Evolutionary conservation across 306 rosid genomes (phyloP).

Genomic region (Medicago truncatula): DNA sequence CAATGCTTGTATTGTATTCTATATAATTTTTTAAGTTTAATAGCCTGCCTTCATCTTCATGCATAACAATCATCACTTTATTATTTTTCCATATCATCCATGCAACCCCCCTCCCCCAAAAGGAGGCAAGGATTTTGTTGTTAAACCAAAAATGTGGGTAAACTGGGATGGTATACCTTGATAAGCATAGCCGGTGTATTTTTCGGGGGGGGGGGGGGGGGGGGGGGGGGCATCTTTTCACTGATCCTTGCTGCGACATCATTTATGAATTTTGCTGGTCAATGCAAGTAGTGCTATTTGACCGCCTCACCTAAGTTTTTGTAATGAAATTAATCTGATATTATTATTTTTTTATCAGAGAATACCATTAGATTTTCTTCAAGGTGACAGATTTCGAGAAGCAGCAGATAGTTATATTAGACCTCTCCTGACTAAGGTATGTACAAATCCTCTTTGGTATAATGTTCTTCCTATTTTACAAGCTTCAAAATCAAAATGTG

Average conservation of each 20-base stretch:
- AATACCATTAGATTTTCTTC: slow-evolving; percentile 94
- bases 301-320: neutral
- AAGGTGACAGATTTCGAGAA: slow-evolving; percentile 83
- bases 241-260: neutral
- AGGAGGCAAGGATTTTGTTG: slow-evolving; percentile 18
- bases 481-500: slow-evolving; percentile 40
- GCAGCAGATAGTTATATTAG: slow-evolving; percentile 83
- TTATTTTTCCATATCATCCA: slow-evolving; percentile 19
- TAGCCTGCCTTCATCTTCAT: slow-evolving; percentile 26
- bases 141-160: neutral
- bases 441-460: slow-evolving; percentile 18
- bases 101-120: neutral
- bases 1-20: slow-evolving; percentile 13
- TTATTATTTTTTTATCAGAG: slow-evolving; percentile 60
- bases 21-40: slow-evolving; percentile 21
- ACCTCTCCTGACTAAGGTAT: slow-evolving; percentile 90
- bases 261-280: slow-evolving; percentile 3
- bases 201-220: too few relatives aligned
- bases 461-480: slow-evolving; percentile 34
- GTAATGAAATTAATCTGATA: slow-evolving; percentile 2
- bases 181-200: too few relatives aligned
- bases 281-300: neutral
- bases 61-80: slow-evolving; percentile 8
- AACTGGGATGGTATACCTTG: neutral
- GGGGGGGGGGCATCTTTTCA: too few relatives aligned